Conservation (phyloP, 106 monocot species). For the Apostasia shenzhenica region DNA sequence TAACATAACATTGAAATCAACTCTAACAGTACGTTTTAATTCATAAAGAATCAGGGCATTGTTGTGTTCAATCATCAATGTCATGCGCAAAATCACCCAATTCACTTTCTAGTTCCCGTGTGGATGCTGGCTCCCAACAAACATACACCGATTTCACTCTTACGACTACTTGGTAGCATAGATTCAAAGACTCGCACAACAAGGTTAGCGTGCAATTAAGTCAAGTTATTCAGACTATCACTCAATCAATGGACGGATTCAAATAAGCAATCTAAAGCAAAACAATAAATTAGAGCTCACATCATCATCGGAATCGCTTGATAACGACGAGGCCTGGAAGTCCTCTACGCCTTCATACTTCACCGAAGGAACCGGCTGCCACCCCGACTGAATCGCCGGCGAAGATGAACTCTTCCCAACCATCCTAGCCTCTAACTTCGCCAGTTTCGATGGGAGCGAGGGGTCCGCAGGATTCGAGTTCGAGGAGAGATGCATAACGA, state of each 20-base stretch:
- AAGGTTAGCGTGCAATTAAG: background rate
- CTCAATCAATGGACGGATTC: too few relatives aligned
- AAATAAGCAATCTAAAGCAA: background rate
- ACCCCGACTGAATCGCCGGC: constrained; percentile 20
- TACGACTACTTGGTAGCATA: too few relatives aligned
- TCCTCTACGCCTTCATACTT: constrained; percentile 52
- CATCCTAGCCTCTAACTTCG: constrained; percentile 95
- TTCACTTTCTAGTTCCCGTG: too few relatives aligned
- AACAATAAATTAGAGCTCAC: constrained; percentile 34
- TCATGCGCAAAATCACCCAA: too few relatives aligned
- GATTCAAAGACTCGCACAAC: too few relatives aligned
- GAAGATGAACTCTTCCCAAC: constrained; percentile 73
- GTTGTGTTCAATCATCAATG: too few relatives aligned
- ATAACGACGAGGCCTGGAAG: constrained; percentile 39
- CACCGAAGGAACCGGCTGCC: constrained; percentile 16
- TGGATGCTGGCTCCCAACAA: too few relatives aligned
- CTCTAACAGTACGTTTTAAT: too few relatives aligned
- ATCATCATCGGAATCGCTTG: constrained; percentile 88
- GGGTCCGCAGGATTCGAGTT: constrained; percentile 92
- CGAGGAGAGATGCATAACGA: constrained; percentile 80
- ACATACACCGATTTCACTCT: too few relatives aligned
- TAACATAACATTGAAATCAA: too few relatives aligned
- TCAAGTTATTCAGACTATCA: background rate
- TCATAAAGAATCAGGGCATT: too few relatives aligned
- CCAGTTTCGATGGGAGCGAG: constrained; percentile 71